Conservation (phyloP, 768 basidiomycete genomes). For the Kwoniella dendrophila region DNA sequence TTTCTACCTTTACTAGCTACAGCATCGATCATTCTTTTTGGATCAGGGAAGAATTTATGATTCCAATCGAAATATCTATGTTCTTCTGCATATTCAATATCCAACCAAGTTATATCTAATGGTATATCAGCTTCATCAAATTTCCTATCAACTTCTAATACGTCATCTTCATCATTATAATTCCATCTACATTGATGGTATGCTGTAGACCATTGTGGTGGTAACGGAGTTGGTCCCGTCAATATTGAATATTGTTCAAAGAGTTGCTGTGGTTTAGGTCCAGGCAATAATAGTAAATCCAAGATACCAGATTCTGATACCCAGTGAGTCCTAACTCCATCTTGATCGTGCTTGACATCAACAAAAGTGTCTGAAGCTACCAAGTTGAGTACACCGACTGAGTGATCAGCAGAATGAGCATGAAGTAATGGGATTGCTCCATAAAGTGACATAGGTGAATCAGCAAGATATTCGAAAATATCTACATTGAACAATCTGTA, state of each 20-base stretch:
- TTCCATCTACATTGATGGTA: conserved; percentile 99
- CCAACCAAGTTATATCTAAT: conserved; percentile 94
- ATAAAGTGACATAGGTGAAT: conserved; percentile 69
- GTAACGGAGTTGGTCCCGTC: conserved; percentile 84
- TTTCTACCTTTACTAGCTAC: conserved; percentile 83
- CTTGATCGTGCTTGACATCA: conserved; percentile 73
- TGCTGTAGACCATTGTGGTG: conserved; percentile 84
- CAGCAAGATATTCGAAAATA: conserved; percentile 90
- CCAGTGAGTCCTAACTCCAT: conserved; percentile 79
- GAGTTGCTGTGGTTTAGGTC: conserved; percentile 77
- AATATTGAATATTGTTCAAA: conserved; percentile 82
- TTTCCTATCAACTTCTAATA: conserved; percentile 76
- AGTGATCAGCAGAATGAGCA: conserved; percentile 82
- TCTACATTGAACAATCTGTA: conserved; percentile 94
- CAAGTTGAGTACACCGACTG: conserved; percentile 86
- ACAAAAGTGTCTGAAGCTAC: conserved; percentile 93
- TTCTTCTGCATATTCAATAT: conserved; percentile 91
- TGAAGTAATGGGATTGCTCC: conserved; percentile 91
- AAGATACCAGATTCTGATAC: conserved; percentile 96
- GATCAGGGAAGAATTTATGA: conserved; percentile 86
- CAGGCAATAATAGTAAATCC: conserved; percentile 90
- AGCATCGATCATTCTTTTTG: conserved; percentile 86
- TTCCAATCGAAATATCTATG: conserved; percentile 99
- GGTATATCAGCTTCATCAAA: conserved; percentile 96
- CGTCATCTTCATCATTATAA: conserved; percentile 85